phyloP scores from a whole-genome alignment of 2,329 filamentous ascomycete species.

The Penicillium sp. region DNA sequence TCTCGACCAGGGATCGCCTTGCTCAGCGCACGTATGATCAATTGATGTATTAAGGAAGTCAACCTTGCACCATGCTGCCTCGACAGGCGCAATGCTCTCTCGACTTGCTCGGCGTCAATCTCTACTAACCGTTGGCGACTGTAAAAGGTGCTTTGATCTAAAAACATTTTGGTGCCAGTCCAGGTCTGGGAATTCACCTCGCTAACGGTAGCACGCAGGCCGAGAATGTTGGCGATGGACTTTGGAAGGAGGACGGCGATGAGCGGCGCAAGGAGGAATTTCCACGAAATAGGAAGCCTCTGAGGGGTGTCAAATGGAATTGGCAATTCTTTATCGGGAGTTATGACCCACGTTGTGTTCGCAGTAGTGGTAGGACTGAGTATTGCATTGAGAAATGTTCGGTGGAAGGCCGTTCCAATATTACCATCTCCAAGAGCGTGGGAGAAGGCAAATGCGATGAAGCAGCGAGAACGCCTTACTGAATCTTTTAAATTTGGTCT shows the following conservation, averaged over 20 bases:
- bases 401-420: neutral
- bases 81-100: conserved; percentile 24
- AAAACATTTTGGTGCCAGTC: neutral
- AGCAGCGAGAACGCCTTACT: neutral
- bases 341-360: neutral
- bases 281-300: conserved; percentile 1
- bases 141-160: neutral
- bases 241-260: neutral
- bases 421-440: conserved; percentile 5
- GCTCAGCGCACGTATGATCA: conserved; percentile 38
- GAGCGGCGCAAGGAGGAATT: conserved; percentile 1
- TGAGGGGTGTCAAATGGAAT: conserved; percentile 4
- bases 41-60: conserved; percentile 39
- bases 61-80: conserved; percentile 36
- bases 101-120: neutral
- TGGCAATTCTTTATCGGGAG: neutral
- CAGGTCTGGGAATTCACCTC: neutral
- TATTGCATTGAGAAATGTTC: neutral
- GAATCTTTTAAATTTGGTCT: neutral
- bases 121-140: neutral
- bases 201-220: neutral
- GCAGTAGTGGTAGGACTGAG: neutral
- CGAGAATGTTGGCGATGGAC: neutral
- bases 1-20: conserved; percentile 20
- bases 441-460: conserved; percentile 2